A percentile compares a stretch with the other conserved stretches of the same genome.
Evolutionary conservation across 129 eudicot species (phyloP).

Genomic region (Pseudognaphalium luteoalbum): DNA sequence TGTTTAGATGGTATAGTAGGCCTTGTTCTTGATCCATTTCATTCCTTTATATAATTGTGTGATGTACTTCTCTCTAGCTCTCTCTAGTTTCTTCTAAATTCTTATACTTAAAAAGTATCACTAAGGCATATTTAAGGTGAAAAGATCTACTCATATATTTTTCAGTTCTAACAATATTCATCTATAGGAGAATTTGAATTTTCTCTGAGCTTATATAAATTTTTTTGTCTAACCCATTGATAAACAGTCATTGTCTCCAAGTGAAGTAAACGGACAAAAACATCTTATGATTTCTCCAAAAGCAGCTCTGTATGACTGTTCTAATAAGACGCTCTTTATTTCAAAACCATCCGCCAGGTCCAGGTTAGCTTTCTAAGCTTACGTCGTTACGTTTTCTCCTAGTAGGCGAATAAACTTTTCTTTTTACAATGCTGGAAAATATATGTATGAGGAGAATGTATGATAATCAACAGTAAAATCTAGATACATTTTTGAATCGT

Average conservation of each 20-base stretch:
- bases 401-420: not conserved
- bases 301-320: not conserved
- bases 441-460: not conserved
- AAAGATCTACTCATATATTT: no score
- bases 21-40: not conserved
- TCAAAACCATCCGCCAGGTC: not conserved
- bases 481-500: not conserved
- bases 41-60: not conserved
- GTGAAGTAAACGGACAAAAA: not conserved
- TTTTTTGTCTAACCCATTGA: not conserved
- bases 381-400: not conserved
- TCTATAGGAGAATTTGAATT: not conserved
- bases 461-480: not conserved
- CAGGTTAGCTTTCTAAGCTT: not conserved
- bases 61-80: not conserved
- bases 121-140: not conserved
- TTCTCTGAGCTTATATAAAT: not conserved
- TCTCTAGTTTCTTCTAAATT: not conserved
- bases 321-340: not conserved
- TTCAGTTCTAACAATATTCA: no score
- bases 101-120: not conserved
- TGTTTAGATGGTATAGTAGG: not conserved
- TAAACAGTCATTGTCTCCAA: not conserved
- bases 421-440: not conserved
- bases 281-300: constrained; percentile 1